Evolutionary conservation across 1,139 yeast genomes (phyloP).

Genomic region (Scheffersomyces segobiensis): DNA sequence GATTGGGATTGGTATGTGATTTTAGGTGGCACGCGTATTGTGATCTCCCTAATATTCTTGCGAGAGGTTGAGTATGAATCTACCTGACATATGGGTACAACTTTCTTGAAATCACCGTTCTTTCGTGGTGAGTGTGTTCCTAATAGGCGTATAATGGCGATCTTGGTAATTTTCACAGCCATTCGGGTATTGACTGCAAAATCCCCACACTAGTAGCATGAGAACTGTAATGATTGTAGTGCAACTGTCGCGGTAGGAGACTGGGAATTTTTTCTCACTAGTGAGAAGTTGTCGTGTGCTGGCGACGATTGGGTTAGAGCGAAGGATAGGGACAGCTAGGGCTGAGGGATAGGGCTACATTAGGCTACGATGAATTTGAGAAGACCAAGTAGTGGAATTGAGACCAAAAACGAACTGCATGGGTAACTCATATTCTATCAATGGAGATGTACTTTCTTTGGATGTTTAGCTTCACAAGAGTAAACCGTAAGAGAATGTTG

Average conservation of each 20-base stretch:
- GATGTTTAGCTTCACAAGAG: not conserved
- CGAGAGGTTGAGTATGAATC: too few species aligned
- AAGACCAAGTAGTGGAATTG: not conserved
- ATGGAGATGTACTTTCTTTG: not conserved
- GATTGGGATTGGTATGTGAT: not conserved
- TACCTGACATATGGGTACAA: not conserved
- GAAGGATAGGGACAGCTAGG: not conserved
- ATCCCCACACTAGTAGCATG: not conserved
- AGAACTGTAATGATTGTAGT: not conserved
- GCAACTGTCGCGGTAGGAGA: not conserved
- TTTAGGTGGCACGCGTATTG: not conserved
- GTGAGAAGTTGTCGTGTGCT: not conserved
- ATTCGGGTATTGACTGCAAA: not conserved
- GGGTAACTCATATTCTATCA: not conserved
- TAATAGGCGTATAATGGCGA: not conserved
- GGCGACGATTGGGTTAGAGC: not conserved
- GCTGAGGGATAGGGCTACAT: not conserved
- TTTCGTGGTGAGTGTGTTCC: not conserved
- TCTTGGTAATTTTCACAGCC: not conserved
- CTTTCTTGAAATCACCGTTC: not conserved
- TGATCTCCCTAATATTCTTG: not conserved
- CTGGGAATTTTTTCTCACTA: not conserved
- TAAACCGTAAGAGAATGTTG: not conserved
- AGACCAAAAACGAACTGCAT: not conserved
- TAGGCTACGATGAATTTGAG: not conserved